Base-by-base conservation (phyloP, 1,139 yeast genomes). In the Taphrina confusa region DNA sequence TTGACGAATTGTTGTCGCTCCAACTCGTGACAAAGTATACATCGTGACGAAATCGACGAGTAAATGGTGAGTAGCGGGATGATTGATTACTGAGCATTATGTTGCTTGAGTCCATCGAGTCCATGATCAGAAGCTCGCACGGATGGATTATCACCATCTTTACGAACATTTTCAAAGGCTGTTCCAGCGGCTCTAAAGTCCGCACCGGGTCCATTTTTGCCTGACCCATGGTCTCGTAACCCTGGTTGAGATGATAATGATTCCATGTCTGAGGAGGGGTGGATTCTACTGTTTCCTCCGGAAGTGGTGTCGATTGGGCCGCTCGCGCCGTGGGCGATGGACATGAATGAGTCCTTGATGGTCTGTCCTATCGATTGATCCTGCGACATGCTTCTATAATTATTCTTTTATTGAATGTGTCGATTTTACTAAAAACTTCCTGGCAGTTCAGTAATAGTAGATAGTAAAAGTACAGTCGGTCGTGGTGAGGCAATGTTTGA, bases 301-400 rank as follows among this genome's bases (percentile, higher is more conserved):
- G 52, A 25, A 3, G 28, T 9, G 2, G 28, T 14, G 20, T 34
- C 42, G 14, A 31, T 20, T 22, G n/a, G 18, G 3, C 42, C 52
- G 2, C 37, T 14, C n/a, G 50, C 50, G 2, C 50, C 50, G 34
- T 47, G 52, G 28, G 42, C 52, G 23, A 47, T 22, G 22, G 52
- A 47, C 52, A 47, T 47, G 52, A 47, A 47, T 47, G 52, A 33
- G 52, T 33, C 42, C 40, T 47, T 47, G 39, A 47, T 33, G 18
- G 42, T 20, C 23, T 47, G 42, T 3, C 52, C 52, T 8, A 47
- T 22, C 23, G 50, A 22, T 12, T 25, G 4, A 5, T 45, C 37
- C 20, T 18, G n/a, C 4, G 50, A 45, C 50, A 45, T 45, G 47
- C 11, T 22, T n/a, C n/a, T n/a, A n/a, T n/a, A n/a, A n/a, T n/a